These are phyloP conservation scores for Fusarium sp. DNA, from an alignment of 2,329 filamentous ascomycete species.

Conservation along the genomic window DNA sequence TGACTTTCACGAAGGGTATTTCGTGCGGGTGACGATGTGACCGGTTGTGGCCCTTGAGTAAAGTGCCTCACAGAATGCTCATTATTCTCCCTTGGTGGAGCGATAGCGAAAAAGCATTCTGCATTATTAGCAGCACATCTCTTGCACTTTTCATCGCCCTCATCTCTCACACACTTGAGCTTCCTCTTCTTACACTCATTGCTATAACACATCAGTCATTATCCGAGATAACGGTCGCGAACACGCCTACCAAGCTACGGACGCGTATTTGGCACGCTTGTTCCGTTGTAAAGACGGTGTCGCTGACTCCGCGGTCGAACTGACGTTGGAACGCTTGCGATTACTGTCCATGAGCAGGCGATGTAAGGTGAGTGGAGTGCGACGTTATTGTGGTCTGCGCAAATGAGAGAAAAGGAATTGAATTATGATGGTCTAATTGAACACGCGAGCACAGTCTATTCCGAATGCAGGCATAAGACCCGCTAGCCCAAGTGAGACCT, in stretches of 20 bases:
- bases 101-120: constrained; percentile 6
- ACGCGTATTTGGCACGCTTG: constrained; percentile 27
- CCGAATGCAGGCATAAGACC: no score
- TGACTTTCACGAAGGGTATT: accelerated
- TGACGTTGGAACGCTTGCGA: constrained; percentile 6
- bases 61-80: not conserved
- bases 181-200: constrained; percentile 27
- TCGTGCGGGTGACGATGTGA: accelerated
- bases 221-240: not conserved
- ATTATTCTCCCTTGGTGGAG: not conserved
- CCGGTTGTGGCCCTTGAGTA: not conserved
- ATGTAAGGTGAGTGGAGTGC: not conserved
- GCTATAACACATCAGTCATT: not conserved
- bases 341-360: not conserved
- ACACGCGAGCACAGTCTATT: not conserved
- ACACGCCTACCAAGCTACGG: constrained; percentile 14
- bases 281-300: not conserved
- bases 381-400: not conserved
- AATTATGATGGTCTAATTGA: not conserved
- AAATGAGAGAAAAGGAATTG: not conserved
- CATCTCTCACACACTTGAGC: constrained; percentile 19
- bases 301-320: not conserved
- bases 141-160: not conserved
- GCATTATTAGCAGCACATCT: constrained; percentile 1
- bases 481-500: not conserved